Base-by-base conservation (phyloP, 331 rosid species). In the Quercus lobata region DNA sequence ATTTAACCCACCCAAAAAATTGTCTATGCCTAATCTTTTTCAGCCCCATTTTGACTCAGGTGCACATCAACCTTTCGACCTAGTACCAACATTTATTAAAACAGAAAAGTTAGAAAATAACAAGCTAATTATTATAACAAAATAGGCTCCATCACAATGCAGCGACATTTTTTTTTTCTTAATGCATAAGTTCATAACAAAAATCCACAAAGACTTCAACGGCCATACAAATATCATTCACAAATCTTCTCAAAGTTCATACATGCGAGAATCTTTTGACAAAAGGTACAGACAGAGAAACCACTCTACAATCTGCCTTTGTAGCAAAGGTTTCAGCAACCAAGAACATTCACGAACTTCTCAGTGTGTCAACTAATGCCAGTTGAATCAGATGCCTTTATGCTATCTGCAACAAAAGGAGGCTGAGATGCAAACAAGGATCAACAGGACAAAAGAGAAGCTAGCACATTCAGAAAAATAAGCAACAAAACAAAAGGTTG, bases 181-280 rank as follows among this genome's bases (percentile, higher is more conserved):
- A 72, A 56, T 77, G 79, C 83, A 58, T 78, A 78, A 49, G 58
- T 41, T 41, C 84, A 79, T 56, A 73, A 84, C 72, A 71, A 85
- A 81, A 81, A 79, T 17, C 49, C 63, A 77, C 7, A 37, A 83
- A 74, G 77, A 79, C 82, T 80, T 41, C 46, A 41, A 41, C 85
- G 83, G 84, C 79, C 81, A 73, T 83, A 78, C 81, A 84, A 80
- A 73, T 81, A 83, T 27, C 86, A 79, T 79, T 78, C 83, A 73
- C 62, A 77, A 68, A 74, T 83, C 78, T 83, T 74, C 87, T 49
- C 80, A 79, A 7, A 71, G 75, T 84, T 79, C 79, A 78, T 74
- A 84, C 55, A 75, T 71, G 78, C 68, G 79, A 87, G 82, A 83
- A 81, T 85, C 82, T 76, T 82, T 62, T 71, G 69, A 65, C 72